Evolutionary conservation across 345 rosid species (phyloP).

Genomic region (Populus euphratica): DNA sequence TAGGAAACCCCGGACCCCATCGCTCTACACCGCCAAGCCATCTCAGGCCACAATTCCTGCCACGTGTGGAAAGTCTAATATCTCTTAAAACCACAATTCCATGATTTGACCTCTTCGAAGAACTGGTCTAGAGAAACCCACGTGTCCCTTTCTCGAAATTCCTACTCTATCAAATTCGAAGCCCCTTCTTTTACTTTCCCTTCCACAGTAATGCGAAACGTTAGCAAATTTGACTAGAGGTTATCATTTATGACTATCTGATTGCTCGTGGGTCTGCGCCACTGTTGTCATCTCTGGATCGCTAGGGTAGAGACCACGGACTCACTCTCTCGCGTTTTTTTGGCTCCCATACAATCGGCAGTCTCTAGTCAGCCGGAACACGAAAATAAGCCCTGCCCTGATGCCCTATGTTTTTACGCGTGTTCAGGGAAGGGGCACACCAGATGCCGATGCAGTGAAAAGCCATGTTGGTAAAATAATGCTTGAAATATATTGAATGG

Average conservation of each 20-base stretch:
- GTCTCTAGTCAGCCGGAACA: no score
- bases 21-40: conserved; percentile 1
- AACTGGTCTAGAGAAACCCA: not conserved
- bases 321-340: not conserved
- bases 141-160: conserved; percentile 1
- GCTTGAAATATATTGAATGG: not conserved
- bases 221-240: not conserved
- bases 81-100: not conserved
- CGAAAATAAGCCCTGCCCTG: not conserved
- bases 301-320: not conserved
- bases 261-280: not conserved
- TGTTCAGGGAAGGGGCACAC: no score
- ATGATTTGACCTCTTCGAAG: not conserved
- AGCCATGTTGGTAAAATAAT: not conserved
- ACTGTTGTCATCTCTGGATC: not conserved
- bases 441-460: not conserved
- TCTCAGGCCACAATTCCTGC: not conserved
- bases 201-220: not conserved
- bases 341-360: not conserved
- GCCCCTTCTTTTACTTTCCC: not conserved
- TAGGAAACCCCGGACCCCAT: not conserved
- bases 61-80: not conserved
- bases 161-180: not conserved
- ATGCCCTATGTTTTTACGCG: no score
- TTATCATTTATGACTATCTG: not conserved